phyloP scores from a whole-genome alignment of 2,329 filamentous ascomycete species.

The Fusarium liriodendri region DNA sequence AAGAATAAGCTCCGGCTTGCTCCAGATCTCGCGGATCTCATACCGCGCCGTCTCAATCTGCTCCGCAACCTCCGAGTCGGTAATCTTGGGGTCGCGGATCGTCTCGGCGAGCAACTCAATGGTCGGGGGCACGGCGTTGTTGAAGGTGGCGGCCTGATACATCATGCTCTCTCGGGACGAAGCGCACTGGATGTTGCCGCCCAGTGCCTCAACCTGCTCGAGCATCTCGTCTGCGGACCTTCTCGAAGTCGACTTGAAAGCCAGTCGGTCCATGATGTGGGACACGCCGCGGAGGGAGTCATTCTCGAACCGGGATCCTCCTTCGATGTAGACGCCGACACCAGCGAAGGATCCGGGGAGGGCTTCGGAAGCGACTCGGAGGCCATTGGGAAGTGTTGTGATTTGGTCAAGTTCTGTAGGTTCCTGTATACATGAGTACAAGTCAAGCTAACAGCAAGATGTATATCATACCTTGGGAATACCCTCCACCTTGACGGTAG shows the following conservation, averaged over 20 bases:
- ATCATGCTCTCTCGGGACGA: slow-evolving; percentile 96
- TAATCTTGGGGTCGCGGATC: slow-evolving; percentile 86
- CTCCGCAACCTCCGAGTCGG: slow-evolving; percentile 85
- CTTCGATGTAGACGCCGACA: slow-evolving; percentile 95
- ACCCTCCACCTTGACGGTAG: slow-evolving; percentile 50
- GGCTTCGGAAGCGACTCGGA: slow-evolving; percentile 94
- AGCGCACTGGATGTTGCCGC: slow-evolving; percentile 96
- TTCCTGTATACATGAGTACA: slow-evolving; percentile 60
- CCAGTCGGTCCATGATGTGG: slow-evolving; percentile 94
- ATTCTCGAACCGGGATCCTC: slow-evolving; percentile 94
- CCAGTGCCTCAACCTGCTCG: slow-evolving; percentile 86
- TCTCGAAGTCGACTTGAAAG: slow-evolving; percentile 87
- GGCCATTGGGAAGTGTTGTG: slow-evolving; percentile 89
- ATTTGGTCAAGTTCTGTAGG: slow-evolving; percentile 88
- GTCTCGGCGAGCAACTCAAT: slow-evolving; percentile 91
- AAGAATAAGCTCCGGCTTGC: slow-evolving; percentile 94
- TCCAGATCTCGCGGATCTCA: slow-evolving; percentile 97
- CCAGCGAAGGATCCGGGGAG: slow-evolving; percentile 94
- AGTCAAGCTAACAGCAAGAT: too few species aligned
- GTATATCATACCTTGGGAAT: slow-evolving; percentile 48
- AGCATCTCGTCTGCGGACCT: slow-evolving; percentile 86
- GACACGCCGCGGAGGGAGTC: slow-evolving; percentile 86
- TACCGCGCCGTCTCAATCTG: slow-evolving; percentile 94
- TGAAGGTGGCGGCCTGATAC: slow-evolving; percentile 99
- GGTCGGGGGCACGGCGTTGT: slow-evolving; percentile 85